Evolutionary conservation across 495 filamentous ascomycete species (phyloP), one percentile per base, ranked within the genome.

Genomic region (Jackrogersella multiformis): DNA sequence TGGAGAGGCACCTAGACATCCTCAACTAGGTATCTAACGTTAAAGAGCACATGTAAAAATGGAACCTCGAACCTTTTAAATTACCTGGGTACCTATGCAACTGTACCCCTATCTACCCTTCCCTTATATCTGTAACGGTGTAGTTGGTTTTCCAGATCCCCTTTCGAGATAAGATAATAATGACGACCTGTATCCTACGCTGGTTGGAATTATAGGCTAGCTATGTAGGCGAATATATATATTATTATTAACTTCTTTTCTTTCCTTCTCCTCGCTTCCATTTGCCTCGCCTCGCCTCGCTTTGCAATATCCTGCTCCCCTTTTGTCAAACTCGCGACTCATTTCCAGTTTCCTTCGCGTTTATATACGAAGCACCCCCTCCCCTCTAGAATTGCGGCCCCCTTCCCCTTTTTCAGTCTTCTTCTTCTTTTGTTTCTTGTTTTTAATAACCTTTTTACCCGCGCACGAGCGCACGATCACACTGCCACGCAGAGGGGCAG

Each of bases 241-340:
- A 56, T 15, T 30, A 30, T 7, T 30, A 30, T 7, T 7, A 30
- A 30, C 26, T 30, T 30, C 4, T 30, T 30, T 30, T 30, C 26
- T 7, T 30, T n/a, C n/a, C n/a, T n/a, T n/a, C n/a, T n/a, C n/a
- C n/a, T n/a, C n/a, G n/a, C n/a, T 41, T 18, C 44, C 56, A 10
- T n/a, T 32, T 51, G 32, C 41, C 20, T 60, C 8, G 44, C 32
- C 44, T 60, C n/a, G 32, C 21, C 56, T 39, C 20, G 2, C 13
- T 4, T 8, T 23, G 2, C 10, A 2, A 2, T 6, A 13, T 36
- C 2, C 34, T 4, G 36, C 1, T 12, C 32, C 48, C n/a, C 10
- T 28, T 49, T 32, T 32, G n/a, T 49, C 56, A 42, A 52, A 34
- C 46, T 61, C 58, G 16, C 23, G 12, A 26, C 26, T 13, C 46